Conservation (phyloP, 306 rosid genomes). For the Castanospermum australe region DNA sequence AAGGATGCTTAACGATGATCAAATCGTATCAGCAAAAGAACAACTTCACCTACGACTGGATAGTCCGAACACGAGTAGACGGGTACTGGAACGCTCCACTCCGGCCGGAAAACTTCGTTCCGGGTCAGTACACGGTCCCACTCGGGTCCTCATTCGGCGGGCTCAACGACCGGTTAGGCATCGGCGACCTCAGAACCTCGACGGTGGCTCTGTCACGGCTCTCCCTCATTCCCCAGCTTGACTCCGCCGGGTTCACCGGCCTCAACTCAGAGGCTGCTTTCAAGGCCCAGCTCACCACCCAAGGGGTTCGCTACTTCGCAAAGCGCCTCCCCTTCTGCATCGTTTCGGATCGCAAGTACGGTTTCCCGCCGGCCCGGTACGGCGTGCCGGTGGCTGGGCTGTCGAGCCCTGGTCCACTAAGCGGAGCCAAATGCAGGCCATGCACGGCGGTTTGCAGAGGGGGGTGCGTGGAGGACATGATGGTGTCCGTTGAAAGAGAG, state of each 20-base stretch:
- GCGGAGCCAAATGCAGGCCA: conserved; percentile 86
- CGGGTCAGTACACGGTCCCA: conserved; percentile 65
- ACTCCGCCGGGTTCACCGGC: conserved; percentile 43
- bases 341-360: conserved; percentile 73
- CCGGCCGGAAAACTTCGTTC: conserved; percentile 49
- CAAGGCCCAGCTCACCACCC: conserved; percentile 69
- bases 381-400: conserved; percentile 90
- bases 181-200: conserved; percentile 74
- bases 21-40: conserved; percentile 44
- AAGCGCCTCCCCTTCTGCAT: conserved; percentile 73
- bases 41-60: conserved; percentile 78
- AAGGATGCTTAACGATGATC: conserved; percentile 75
- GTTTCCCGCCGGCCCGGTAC: conserved; percentile 55
- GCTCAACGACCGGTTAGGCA: conserved; percentile 81
- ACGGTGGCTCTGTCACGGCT: conserved; percentile 69
- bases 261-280: conserved; percentile 87
- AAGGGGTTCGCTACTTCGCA: conserved; percentile 24
- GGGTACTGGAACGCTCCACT: conserved; percentile 88
- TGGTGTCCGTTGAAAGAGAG: conserved; percentile 36
- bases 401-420: conserved; percentile 72
- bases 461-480: conserved; percentile 48
- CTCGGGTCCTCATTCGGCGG: conserved; percentile 79
- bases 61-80: conserved; percentile 88
- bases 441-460: conserved; percentile 63
- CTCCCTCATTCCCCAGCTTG: conserved; percentile 60